These are phyloP conservation scores for Globisporangium paroecandrum DNA, from an alignment of 352 stramenopile genomes.

Conservation along the genomic window DNA sequence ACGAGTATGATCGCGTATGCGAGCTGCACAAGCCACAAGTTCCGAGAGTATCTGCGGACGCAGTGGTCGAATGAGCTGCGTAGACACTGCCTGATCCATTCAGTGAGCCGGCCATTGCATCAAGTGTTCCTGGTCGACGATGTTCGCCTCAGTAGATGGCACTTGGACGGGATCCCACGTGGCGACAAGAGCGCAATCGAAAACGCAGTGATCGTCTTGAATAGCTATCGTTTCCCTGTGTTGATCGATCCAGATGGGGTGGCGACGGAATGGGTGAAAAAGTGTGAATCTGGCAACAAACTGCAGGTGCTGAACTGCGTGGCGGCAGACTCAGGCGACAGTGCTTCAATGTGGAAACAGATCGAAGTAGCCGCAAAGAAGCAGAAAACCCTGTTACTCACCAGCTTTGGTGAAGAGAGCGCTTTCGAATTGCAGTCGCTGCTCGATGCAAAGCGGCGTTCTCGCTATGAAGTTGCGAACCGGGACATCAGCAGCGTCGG, in stretches of 20 bases:
- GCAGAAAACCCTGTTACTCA: slow-evolving; percentile 40
- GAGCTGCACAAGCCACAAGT: slow-evolving; percentile 20
- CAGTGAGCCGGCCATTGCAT: slow-evolving; percentile 18
- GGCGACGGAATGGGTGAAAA: slow-evolving; percentile 48
- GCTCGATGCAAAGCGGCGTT: slow-evolving; percentile 41
- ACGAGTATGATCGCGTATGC: slow-evolving; percentile 54
- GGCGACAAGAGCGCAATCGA: slow-evolving; percentile 39
- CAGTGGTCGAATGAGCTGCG: slow-evolving; percentile 39
- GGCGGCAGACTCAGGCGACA: slow-evolving; percentile 15
- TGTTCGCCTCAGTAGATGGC: slow-evolving; percentile 34
- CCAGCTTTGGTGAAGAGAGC: slow-evolving; percentile 29
- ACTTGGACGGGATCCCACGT: slow-evolving; percentile 33
- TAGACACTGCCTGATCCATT: slow-evolving; percentile 32
- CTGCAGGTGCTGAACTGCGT: slow-evolving; percentile 6
- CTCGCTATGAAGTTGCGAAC: slow-evolving; percentile 48
- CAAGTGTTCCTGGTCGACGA: slow-evolving; percentile 37
- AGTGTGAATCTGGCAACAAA: slow-evolving; percentile 21
- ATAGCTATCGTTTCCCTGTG: slow-evolving; percentile 45
- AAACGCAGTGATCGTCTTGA: slow-evolving; percentile 36
- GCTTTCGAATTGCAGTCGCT: slow-evolving; percentile 34
- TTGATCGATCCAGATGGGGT: slow-evolving; percentile 62
- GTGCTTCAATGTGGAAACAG: slow-evolving; percentile 34
- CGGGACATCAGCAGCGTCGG: slow-evolving; percentile 29
- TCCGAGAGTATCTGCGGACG: slow-evolving; percentile 22
- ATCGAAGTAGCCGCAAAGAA: slow-evolving; percentile 37